A percentile compares a stretch with the other conserved stretches of the same genome.
Evolutionary conservation across 2,329 filamentous ascomycete genomes (phyloP).

Genomic region (Fusarium acutatum): DNA sequence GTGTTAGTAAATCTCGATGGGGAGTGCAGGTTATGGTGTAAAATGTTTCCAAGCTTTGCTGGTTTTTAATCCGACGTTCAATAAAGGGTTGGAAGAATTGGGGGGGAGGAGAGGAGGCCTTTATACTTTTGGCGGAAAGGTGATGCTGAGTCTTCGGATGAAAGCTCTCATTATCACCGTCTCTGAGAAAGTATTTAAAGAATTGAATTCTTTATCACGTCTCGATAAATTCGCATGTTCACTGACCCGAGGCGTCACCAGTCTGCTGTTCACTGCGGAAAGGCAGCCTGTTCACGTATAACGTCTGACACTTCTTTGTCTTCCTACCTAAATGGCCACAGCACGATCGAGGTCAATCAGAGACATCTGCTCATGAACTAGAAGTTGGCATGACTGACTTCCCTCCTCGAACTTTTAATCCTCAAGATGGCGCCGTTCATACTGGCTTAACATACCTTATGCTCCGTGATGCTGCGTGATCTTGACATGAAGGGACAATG

Average conservation of each 20-base stretch:
- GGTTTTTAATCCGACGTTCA: fast-evolving
- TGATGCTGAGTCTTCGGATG: background rate
- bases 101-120: background rate
- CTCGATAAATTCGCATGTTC: background rate
- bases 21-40: background rate
- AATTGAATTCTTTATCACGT: background rate
- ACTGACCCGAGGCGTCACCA: background rate
- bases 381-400: background rate
- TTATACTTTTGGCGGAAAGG: background rate
- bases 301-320: background rate
- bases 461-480: fast-evolving
- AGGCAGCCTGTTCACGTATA: background rate
- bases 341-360: background rate
- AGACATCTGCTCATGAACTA: background rate
- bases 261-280: background rate
- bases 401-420: background rate
- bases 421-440: fast-evolving
- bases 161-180: background rate
- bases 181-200: background rate
- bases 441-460: background rate
- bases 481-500: no score
- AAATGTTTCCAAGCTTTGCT: background rate
- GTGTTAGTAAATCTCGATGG: background rate
- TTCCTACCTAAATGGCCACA: background rate
- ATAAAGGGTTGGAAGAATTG: fast-evolving